Evolutionary conservation across 2,329 filamentous ascomycete species (phyloP).

Genomic region (Balansia obtecta): DNA sequence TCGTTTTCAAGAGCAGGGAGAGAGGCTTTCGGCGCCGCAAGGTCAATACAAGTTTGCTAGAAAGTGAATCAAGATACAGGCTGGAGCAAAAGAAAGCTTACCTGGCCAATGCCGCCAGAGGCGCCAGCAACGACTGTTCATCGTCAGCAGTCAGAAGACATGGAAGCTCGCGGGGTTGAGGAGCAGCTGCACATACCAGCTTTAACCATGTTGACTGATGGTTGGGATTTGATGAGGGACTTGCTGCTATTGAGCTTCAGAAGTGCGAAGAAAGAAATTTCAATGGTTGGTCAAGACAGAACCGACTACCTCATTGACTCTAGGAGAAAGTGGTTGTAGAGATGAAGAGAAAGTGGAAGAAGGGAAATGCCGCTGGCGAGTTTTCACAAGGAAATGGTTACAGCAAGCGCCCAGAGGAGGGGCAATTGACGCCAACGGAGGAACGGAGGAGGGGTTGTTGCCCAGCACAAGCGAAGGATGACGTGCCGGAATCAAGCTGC

Average conservation of each 20-base stretch:
- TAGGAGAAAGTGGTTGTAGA: background rate
- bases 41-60: slow-evolving; percentile 8
- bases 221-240: background rate
- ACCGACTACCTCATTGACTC: background rate
- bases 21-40: slow-evolving; percentile 51
- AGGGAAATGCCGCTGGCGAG: background rate
- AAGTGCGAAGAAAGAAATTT: background rate
- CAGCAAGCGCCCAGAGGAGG: background rate
- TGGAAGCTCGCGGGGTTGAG: slow-evolving; percentile 13
- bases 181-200: slow-evolving; percentile 34
- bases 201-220: slow-evolving; percentile 40
- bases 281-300: background rate
- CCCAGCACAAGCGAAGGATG: background rate
- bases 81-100: slow-evolving; percentile 25
- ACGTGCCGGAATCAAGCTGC: background rate
- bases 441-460: background rate
- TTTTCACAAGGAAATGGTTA: slow-evolving; percentile 1
- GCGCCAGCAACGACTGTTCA: slow-evolving; percentile 74
- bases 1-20: slow-evolving; percentile 90
- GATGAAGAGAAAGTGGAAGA: background rate
- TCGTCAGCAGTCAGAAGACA: slow-evolving; percentile 6
- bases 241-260: background rate
- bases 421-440: background rate
- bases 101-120: slow-evolving; percentile 97
- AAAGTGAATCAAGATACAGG: background rate